Conservation (phyloP, 345 rosid genomes). For the Laguncularia racemosa region DNA sequence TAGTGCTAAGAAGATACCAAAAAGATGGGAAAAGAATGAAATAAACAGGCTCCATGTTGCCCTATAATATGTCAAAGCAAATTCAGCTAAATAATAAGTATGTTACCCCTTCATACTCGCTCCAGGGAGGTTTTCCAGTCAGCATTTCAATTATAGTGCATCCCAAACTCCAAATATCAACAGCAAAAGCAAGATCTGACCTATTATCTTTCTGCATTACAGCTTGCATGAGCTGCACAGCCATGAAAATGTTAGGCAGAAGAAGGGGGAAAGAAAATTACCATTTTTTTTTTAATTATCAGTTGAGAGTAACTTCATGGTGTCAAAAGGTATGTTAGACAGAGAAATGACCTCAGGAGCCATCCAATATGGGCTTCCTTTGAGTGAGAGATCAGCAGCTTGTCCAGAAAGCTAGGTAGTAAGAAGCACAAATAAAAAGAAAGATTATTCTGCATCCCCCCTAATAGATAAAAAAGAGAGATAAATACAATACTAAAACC, state of each 20-base stretch:
- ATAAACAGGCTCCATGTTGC: background rate
- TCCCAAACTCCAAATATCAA: slow-evolving; percentile 99
- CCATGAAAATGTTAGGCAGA: slow-evolving; percentile 10
- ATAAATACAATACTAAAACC: too few species aligned
- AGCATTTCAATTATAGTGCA: slow-evolving; percentile 94
- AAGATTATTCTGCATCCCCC: too few species aligned
- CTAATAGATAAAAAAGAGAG: too few species aligned
- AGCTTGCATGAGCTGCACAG: slow-evolving; percentile 77
- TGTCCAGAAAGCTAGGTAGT: slow-evolving; percentile 70
- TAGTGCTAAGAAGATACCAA: too few species aligned
- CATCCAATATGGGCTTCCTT: slow-evolving; percentile 99
- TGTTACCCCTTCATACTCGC: slow-evolving; percentile 93
- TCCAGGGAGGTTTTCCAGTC: slow-evolving; percentile 98
- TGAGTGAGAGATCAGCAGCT: slow-evolving; percentile 80
- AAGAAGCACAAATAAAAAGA: background rate
- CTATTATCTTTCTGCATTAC: slow-evolving; percentile 74
- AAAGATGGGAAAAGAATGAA: too few species aligned
- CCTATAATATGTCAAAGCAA: background rate
- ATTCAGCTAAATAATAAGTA: slow-evolving; percentile 2
- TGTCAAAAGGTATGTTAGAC: too few species aligned
- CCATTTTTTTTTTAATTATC: too few species aligned
- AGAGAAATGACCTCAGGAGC: slow-evolving; percentile 79
- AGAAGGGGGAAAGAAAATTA: slow-evolving; percentile 1
- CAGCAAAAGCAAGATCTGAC: slow-evolving; percentile 83
- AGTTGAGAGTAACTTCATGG: too few species aligned